Conservation (phyloP, 352 stramenopile genomes). For the Stramenopiles sp. region DNA sequence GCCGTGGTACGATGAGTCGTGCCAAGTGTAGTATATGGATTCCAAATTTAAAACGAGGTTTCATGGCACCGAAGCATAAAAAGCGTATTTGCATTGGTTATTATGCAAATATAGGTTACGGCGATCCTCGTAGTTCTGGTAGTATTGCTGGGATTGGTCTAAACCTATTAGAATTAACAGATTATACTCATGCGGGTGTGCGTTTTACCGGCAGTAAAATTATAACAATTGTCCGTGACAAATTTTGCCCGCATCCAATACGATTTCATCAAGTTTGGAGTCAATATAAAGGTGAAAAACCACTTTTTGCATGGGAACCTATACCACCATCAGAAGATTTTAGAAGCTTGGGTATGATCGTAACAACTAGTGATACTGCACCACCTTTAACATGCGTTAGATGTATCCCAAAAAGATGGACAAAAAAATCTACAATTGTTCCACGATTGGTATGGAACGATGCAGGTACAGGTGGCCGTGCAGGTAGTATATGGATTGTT, state of each 20-base stretch:
- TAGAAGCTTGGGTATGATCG: slow-evolving; percentile 56
- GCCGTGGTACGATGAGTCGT: slow-evolving; percentile 47
- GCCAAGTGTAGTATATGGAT: slow-evolving; percentile 53
- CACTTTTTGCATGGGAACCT: slow-evolving; percentile 62
- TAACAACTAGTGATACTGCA: slow-evolving; percentile 48
- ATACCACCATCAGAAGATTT: slow-evolving; percentile 58
- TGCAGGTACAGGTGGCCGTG: slow-evolving; percentile 18
- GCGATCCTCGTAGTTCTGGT: slow-evolving; percentile 37
- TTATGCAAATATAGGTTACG: slow-evolving; percentile 39
- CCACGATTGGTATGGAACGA: slow-evolving; percentile 22
- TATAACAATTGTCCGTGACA: slow-evolving; percentile 48
- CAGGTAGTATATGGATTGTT: slow-evolving; percentile 28
- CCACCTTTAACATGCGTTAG: slow-evolving; percentile 48
- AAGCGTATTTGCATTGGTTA: slow-evolving; percentile 49
- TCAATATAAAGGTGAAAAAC: slow-evolving; percentile 35
- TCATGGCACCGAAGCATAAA: slow-evolving; percentile 29
- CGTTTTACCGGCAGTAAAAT: slow-evolving; percentile 47
- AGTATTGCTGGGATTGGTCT: slow-evolving; percentile 30
- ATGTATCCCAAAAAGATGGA: slow-evolving; percentile 57
- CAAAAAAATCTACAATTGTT: slow-evolving; percentile 15
- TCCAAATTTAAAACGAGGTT: slow-evolving; percentile 18
- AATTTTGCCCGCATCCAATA: slow-evolving; percentile 50
- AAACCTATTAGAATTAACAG: too few species aligned
- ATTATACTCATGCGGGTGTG: too few species aligned
- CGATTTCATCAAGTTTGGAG: slow-evolving; percentile 63